These are phyloP conservation scores for Tausonia pullulans DNA, from an alignment of 1,284 basidiomycete genomes.

Conservation along the genomic window DNA sequence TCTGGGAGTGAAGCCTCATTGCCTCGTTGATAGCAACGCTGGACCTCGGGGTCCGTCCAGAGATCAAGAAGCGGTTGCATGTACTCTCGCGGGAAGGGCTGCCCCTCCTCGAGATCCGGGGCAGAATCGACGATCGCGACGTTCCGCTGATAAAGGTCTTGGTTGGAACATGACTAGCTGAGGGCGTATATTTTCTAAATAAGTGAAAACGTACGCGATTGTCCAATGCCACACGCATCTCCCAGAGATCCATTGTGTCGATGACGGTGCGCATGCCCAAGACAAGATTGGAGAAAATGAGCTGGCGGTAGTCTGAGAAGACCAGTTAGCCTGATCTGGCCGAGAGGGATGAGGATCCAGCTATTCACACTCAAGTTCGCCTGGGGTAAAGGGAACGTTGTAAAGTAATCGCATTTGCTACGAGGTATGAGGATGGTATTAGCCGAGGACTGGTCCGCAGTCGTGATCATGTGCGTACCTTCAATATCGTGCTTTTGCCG, in stretches of 20 bases:
- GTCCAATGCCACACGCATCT: conserved; percentile 53
- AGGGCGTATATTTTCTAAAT: neutral
- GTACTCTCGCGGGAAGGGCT: conserved; percentile 59
- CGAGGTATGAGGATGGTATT: neutral
- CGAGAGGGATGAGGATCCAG: neutral
- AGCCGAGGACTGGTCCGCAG: neutral
- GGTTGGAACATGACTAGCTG: neutral
- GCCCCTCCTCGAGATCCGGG: conserved; percentile 61
- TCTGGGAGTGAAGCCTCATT: conserved; percentile 82
- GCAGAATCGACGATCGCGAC: conserved; percentile 57
- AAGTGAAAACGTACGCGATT: conserved; percentile 35
- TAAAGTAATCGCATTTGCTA: conserved; percentile 86
- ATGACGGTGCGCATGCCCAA: conserved; percentile 70
- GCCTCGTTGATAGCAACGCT: conserved; percentile 58
- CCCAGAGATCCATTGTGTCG: conserved; percentile 81
- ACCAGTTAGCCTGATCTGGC: neutral
- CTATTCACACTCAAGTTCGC: conserved; percentile 52
- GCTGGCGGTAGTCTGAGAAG: conserved; percentile 46
- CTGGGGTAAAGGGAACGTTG: conserved; percentile 56
- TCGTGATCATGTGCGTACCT: conserved; percentile 41
- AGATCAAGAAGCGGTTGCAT: conserved; percentile 55
- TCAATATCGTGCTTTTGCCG: conserved; percentile 84
- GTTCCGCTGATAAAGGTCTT: conserved; percentile 18
- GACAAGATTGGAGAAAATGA: conserved; percentile 83
- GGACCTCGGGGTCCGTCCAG: conserved; percentile 68